phyloP scores from a whole-genome alignment of 441 rosid species.

The Pelargonium cotyledonis region DNA sequence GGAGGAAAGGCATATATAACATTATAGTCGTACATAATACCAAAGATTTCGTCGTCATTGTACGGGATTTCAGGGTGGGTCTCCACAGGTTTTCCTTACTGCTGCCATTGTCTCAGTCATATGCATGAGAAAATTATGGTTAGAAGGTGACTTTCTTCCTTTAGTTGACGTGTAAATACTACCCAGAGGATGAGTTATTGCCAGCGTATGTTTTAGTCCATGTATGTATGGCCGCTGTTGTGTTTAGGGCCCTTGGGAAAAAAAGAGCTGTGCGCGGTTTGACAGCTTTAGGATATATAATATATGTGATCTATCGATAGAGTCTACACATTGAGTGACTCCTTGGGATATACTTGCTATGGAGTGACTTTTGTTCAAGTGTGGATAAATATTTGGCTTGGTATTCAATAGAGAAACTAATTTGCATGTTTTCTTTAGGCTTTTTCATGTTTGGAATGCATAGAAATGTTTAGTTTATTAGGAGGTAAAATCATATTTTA shows the following conservation, averaged over 20 bases:
- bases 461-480: no score
- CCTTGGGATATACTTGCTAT: no score
- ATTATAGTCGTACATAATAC: constrained; percentile 19
- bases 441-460: no score
- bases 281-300: no score
- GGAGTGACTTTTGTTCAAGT: no score
- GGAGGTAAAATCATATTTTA: no score
- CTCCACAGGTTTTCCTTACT: constrained; percentile 12
- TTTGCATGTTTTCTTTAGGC: no score
- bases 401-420: no score
- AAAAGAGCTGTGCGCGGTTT: no score
- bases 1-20: constrained; percentile 11
- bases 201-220: constrained; percentile 17
- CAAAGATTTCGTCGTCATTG: constrained; percentile 20
- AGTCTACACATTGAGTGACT: no score
- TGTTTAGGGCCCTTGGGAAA: neutral
- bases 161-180: constrained; percentile 34
- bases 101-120: constrained; percentile 20
- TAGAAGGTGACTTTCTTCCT: constrained; percentile 20
- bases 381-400: no score
- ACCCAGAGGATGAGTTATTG: constrained; percentile 15
- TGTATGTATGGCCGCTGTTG: constrained; percentile 20
- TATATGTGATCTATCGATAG: no score
- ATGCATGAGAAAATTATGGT: constrained; percentile 24
- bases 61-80: constrained; percentile 12